phyloP scores from a whole-genome alignment of 2,329 filamentous ascomycete species.

The Aureobasidium sp. region DNA sequence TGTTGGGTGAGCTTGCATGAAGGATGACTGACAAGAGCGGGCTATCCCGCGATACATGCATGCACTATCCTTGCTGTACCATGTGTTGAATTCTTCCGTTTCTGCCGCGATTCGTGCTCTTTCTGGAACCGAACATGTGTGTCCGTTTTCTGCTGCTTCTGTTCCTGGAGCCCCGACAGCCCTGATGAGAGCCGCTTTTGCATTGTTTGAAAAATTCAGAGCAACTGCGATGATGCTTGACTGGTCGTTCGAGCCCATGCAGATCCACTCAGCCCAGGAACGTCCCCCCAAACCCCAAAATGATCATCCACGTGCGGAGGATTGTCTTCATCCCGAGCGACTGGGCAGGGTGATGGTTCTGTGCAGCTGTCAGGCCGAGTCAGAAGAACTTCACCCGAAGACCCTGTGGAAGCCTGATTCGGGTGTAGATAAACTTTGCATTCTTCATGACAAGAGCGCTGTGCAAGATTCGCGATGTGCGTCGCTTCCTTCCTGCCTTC shows the following conservation, averaged over 20 bases:
- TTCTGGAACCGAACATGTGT: background rate
- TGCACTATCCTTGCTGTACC: background rate
- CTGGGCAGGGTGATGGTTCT: background rate
- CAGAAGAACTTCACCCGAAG: background rate
- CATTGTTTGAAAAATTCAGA: background rate
- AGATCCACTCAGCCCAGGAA: background rate
- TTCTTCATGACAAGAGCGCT: background rate
- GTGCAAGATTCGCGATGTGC: background rate
- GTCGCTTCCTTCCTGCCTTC: background rate
- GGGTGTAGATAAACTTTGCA: background rate
- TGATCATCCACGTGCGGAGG: background rate
- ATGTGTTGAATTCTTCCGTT: background rate
- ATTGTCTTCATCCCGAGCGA: background rate
- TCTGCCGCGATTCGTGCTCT: background rate
- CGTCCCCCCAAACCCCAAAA: background rate
- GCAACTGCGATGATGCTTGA: background rate
- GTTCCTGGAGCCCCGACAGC: background rate
- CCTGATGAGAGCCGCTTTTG: background rate
- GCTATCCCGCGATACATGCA: background rate
- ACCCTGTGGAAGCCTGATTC: background rate
- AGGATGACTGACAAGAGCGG: background rate
- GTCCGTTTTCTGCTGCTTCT: background rate
- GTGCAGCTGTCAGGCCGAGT: slow-evolving; percentile 2
- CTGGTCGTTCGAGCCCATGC: background rate
- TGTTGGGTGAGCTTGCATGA: background rate